A percentile compares a stretch with the other conserved stretches of the same genome.
These are phyloP conservation scores for Aspergillus ellipticus DNA, from an alignment of 495 filamentous ascomycete genomes.

Conservation along the genomic window DNA sequence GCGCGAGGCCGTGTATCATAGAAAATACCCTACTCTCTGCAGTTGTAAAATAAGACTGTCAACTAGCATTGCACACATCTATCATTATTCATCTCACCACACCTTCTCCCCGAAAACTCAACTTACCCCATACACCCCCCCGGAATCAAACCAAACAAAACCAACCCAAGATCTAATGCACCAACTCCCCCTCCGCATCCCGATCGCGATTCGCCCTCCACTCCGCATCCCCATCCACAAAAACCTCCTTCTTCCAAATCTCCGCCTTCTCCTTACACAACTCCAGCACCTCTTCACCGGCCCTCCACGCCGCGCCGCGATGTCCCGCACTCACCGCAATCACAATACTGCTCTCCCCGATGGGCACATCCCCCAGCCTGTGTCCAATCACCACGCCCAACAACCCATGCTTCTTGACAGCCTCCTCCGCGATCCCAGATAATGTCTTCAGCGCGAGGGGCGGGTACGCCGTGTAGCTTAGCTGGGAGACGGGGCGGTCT, in stretches of 20 bases:
- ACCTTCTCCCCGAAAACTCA: conserved; percentile 1
- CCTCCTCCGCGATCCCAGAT: conserved; percentile 56
- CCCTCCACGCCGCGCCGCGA: conserved; percentile 83
- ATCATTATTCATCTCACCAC: conserved; percentile 3
- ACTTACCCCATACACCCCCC: background rate
- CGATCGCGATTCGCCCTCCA: conserved; percentile 93
- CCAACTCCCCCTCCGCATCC: conserved; percentile 40
- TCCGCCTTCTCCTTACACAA: conserved; percentile 79
- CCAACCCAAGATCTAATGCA: no score
- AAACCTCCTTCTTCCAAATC: conserved; percentile 95
- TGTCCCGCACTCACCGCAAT: conserved; percentile 85
- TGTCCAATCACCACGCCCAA: conserved; percentile 75
- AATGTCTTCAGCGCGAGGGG: conserved; percentile 75
- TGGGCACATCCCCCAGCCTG: conserved; percentile 79
- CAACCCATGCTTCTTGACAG: conserved; percentile 58
- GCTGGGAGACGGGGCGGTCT: conserved; percentile 65
- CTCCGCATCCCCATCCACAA: conserved; percentile 72
- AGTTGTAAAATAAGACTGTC: background rate
- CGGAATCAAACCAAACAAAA: no score
- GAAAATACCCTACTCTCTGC: background rate
- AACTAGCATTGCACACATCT: background rate
- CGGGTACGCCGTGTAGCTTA: conserved; percentile 80
- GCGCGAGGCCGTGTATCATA: conserved; percentile 6
- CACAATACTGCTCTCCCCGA: conserved; percentile 87
- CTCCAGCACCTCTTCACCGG: conserved; percentile 87